phyloP scores from a whole-genome alignment of 2,329 filamentous ascomycete species.

The Neofusicoccum parvum region DNA sequence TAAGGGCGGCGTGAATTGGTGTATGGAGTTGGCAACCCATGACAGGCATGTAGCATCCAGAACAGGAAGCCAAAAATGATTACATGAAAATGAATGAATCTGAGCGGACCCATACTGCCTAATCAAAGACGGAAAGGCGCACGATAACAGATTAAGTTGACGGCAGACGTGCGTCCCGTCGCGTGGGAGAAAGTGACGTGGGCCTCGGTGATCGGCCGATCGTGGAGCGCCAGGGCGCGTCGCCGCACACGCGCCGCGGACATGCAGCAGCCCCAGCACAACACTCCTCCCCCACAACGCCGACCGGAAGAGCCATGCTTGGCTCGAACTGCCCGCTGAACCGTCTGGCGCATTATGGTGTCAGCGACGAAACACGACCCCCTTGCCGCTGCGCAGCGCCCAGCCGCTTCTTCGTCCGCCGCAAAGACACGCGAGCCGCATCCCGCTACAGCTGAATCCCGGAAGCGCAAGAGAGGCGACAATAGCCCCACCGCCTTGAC shows the following conservation, averaged over 20 bases:
- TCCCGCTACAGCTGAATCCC: not conserved
- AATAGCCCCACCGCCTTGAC: not conserved
- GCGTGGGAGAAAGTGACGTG: not conserved
- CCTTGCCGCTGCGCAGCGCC: not conserved
- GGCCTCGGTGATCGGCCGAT: constrained; percentile 15
- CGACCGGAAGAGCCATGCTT: constrained; percentile 11
- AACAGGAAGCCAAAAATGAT: constrained; percentile 4
- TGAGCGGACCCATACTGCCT: not conserved
- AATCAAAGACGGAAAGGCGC: constrained; percentile 5
- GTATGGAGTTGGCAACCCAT: not conserved
- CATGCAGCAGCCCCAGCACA: not conserved
- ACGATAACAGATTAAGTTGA: not conserved
- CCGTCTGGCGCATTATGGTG: constrained; percentile 21
- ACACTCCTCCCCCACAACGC: not conserved
- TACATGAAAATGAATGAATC: not conserved
- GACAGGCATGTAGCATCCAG: not conserved
- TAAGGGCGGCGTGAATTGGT: constrained; percentile 21
- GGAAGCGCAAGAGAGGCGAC: constrained; percentile 18
- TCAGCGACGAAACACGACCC: constrained; percentile 15
- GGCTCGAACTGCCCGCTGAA: constrained; percentile 1
- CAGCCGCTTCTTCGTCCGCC: not conserved
- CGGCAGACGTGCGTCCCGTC: not conserved
- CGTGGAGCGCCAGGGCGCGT: constrained; percentile 3
- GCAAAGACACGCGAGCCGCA: constrained; percentile 1
- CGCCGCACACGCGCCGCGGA: constrained; percentile 4